Evolutionary conservation across 2,329 filamentous ascomycete species (phyloP), one percentile per base, ranked within the genome.

Genomic region (Aspergillus intermedius): DNA sequence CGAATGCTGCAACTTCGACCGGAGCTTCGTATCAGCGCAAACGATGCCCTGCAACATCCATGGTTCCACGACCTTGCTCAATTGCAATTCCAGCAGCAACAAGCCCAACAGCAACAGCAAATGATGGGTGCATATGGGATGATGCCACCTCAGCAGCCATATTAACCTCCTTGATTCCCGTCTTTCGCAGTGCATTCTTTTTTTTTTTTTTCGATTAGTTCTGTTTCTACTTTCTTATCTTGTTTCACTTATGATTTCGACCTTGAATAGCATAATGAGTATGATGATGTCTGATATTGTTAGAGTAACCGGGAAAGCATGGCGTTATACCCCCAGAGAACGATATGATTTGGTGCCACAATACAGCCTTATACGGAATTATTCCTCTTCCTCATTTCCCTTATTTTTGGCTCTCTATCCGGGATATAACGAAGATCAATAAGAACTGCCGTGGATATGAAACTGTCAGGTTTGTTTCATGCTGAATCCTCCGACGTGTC

Each of bases 1-100:
- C 81, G 87, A 52, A 95, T 98, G 88, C 81, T 98, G 25, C 91
- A 97, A 68, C 75, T 97, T 47, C 82, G 91, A 28, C 93, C 93
- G 0, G 93, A 98, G 71, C 83, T 95, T 70, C 83, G 93, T 48
- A 87, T 95, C 64, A 91, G 87, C 59, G 93, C 93, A 2, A 78
- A 84, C 45, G 88, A 95, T 54, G 91, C 93, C 3, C 76, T 97
- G 37, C 80, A 86, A 58, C 93, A 98, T 67, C 88, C 86, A 0
- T 98, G 93, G 93, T 98, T 98, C 74, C 81, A 82, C 59, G 79
- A 81, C 56, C 72, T 82, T 62, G 73, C 71, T 40, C 77, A 81
- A 55, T 68, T 80, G 46, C 77, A 81, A 60, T 70, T 72, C 50
- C 76, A 77, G 54, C 64, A 74, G 55, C 68, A 68, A 53, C 70